Evolutionary conservation across 306 rosid genomes (phyloP).

Genomic region (Cyamopsis tetragonoloba): DNA sequence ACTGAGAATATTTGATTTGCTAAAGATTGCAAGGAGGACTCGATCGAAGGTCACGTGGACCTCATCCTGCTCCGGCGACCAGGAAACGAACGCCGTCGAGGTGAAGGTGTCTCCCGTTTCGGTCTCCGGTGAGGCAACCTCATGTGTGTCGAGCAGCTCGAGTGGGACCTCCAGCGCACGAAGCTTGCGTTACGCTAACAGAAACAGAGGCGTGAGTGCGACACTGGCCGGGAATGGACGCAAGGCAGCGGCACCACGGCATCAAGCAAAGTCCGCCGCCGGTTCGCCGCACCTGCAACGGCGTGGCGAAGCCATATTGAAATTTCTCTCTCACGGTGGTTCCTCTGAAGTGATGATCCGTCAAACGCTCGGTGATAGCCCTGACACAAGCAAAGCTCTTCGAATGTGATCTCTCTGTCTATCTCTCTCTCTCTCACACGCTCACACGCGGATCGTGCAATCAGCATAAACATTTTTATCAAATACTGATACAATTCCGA

Average conservation of each 20-base stretch:
- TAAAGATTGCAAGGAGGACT: constrained; percentile 59
- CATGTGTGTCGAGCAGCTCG: constrained; percentile 57
- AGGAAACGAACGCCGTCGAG: constrained; percentile 12
- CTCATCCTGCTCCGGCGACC: constrained; percentile 32
- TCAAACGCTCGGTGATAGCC: constrained; percentile 76
- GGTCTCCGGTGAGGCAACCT: constrained; percentile 47
- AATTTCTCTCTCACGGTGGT: constrained; percentile 54
- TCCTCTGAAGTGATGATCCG: constrained; percentile 78
- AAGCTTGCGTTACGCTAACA: constrained; percentile 38
- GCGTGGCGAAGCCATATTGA: constrained; percentile 71
- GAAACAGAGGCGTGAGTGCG: constrained; percentile 23
- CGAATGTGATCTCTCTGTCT: constrained; percentile 56
- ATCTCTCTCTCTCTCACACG: not conserved
- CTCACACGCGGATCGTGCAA: not conserved
- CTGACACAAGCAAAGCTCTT: constrained; percentile 98
- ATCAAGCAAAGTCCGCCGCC: not conserved
- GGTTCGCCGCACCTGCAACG: constrained; percentile 48
- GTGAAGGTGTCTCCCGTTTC: constrained; percentile 35
- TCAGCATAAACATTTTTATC: not conserved
- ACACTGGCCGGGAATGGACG: constrained; percentile 13
- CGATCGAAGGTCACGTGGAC: constrained; percentile 58
- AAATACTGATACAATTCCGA: not conserved
- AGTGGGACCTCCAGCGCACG: constrained; percentile 52
- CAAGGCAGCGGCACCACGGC: not conserved
- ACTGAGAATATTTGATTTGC: constrained; percentile 13